phyloP scores from a whole-genome alignment of 169 alveolate species.

The Cryptosporidium ubiquitum region DNA sequence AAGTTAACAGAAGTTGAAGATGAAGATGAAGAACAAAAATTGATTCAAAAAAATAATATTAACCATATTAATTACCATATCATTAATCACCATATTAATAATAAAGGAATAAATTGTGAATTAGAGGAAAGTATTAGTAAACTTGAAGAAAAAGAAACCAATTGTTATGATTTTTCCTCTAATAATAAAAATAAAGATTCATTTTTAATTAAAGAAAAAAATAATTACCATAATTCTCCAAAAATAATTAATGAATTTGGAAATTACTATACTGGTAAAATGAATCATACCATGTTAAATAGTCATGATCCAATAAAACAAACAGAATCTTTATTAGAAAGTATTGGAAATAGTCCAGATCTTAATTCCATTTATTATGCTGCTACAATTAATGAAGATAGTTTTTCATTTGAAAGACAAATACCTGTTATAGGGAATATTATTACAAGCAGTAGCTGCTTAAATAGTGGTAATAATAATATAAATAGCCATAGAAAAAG shows the following conservation, averaged over 20 bases:
- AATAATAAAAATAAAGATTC: background rate
- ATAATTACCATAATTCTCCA: background rate
- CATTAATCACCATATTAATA: too few species aligned
- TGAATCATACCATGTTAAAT: background rate
- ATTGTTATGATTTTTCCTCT: background rate
- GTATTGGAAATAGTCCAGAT: background rate
- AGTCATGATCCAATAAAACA: background rate
- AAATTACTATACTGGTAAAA: background rate
- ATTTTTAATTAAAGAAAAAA: background rate
- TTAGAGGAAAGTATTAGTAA: background rate
- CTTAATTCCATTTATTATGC: conserved; percentile 34
- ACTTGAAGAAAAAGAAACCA: conserved; percentile 1
- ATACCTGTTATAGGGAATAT: conserved; percentile 37
- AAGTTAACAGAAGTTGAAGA: conserved; percentile 1
- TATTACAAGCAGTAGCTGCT: background rate
- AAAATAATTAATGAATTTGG: background rate
- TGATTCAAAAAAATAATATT: background rate
- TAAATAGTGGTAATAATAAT: background rate
- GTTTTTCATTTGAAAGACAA: conserved; percentile 32
- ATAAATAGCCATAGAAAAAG: background rate
- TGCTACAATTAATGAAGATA: conserved; percentile 32
- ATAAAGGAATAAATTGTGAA: background rate
- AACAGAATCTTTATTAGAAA: background rate
- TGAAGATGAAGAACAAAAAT: background rate
- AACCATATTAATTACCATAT: too few species aligned